Conservation (phyloP, 2,329 filamentous ascomycete genomes). For the Apiospora kogelbergensis region DNA sequence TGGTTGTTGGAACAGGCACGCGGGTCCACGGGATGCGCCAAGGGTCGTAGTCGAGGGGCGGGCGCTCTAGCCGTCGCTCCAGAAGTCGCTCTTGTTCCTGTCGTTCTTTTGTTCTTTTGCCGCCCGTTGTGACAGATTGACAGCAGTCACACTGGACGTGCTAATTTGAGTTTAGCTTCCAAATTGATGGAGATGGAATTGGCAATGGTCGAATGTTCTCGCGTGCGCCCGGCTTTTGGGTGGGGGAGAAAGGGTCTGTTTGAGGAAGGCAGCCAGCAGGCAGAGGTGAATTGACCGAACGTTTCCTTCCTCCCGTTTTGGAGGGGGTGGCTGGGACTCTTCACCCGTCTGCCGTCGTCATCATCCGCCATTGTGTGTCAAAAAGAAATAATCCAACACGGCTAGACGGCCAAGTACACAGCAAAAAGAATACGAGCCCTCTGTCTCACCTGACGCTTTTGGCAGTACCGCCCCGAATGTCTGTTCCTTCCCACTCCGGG, state of each 20-base stretch:
- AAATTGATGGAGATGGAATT: background rate
- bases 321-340: slow-evolving; percentile 4
- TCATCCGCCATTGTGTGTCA: background rate
- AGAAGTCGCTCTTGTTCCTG: background rate
- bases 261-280: background rate
- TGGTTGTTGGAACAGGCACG: background rate
- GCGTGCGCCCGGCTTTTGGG: background rate
- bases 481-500: background rate
- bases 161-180: slow-evolving; percentile 1
- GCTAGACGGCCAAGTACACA: too few species aligned
- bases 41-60: background rate
- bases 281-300: background rate
- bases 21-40: background rate
- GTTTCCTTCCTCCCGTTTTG: background rate
- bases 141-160: background rate
- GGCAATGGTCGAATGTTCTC: background rate
- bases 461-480: background rate
- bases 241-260: background rate
- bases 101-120: background rate
- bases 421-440: too few species aligned
- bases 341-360: background rate
- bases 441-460: background rate
- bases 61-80: background rate
- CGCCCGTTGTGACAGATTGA: background rate
- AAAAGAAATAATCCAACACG: background rate